Evolutionary conservation across 345 rosid species (phyloP).

Genomic region (Heritiera fomes): DNA sequence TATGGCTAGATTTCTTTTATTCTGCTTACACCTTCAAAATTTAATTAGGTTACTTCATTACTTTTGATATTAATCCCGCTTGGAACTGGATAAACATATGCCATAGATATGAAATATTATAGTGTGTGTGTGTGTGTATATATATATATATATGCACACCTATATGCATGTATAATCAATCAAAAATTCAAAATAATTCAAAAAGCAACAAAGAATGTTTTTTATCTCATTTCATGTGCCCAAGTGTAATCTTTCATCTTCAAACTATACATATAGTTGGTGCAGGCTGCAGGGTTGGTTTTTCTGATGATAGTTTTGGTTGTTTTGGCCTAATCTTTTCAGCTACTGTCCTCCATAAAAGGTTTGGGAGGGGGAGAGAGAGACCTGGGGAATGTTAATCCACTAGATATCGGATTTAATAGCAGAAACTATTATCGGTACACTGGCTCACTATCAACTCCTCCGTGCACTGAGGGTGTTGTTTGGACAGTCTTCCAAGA

Average conservation of each 20-base stretch:
- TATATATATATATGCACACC: no score
- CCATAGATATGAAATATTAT: no score
- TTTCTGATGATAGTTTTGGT: background rate
- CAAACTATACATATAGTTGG: background rate
- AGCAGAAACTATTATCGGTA: conserved; percentile 60
- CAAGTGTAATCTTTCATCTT: no score
- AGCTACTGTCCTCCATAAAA: conserved; percentile 46
- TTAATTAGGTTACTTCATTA: no score
- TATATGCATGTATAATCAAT: no score
- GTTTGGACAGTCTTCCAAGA: conserved; percentile 55
- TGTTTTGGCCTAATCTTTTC: background rate
- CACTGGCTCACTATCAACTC: conserved; percentile 59
- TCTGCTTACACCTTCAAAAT: background rate
- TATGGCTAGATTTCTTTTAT: conserved; percentile 12
- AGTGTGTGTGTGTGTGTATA: no score
- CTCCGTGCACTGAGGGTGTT: conserved; percentile 78
- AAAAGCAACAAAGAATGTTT: no score
- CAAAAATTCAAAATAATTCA: no score
- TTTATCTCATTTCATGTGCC: no score
- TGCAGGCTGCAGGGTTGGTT: background rate
- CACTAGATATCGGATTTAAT: conserved; percentile 44
- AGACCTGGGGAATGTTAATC: conserved; percentile 47
- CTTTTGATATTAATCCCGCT: no score
- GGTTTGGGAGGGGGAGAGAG: conserved; percentile 28
- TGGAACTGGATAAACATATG: no score